Evolutionary conservation across 176 grass and related monocot species (phyloP).

Genomic region (Aegilops sharonensis): DNA sequence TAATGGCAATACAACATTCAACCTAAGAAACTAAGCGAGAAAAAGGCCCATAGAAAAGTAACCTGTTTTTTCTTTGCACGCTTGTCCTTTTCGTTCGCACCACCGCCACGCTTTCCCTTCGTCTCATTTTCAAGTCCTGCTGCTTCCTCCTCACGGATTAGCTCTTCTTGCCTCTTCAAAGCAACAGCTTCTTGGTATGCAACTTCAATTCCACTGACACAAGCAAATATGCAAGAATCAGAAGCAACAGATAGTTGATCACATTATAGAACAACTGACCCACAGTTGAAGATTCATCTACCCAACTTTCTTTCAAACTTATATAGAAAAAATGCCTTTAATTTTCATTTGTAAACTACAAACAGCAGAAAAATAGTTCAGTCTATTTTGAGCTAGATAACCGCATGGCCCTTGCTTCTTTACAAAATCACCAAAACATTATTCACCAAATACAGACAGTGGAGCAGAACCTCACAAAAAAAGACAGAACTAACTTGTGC

Average conservation of each 20-base stretch:
- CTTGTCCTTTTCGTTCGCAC: slow-evolving; percentile 71
- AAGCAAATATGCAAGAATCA: slow-evolving; percentile 46
- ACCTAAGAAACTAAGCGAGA: neutral
- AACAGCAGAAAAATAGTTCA: neutral
- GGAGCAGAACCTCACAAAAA: neutral
- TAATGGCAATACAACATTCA: slow-evolving; percentile 15
- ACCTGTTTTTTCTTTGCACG: slow-evolving; percentile 98
- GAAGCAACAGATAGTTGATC: neutral
- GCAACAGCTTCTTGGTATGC: slow-evolving; percentile 92
- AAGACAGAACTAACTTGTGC: neutral
- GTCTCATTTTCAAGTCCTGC: slow-evolving; percentile 68
- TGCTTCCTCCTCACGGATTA: slow-evolving; percentile 95
- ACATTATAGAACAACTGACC: neutral
- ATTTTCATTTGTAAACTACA: neutral
- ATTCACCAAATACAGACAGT: slow-evolving; percentile 3
- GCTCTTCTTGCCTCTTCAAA: slow-evolving; percentile 93
- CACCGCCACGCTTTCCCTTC: slow-evolving; percentile 58
- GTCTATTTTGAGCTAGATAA: neutral
- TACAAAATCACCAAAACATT: neutral
- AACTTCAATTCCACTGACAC: slow-evolving; percentile 76
- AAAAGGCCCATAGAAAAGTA: neutral
- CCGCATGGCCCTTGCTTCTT: neutral
- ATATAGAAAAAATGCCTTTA: slow-evolving; percentile 1
- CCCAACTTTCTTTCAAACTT: neutral
- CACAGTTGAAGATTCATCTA: neutral